Conservation (phyloP, 495 filamentous ascomycete species). For the Penicillium canescens region DNA sequence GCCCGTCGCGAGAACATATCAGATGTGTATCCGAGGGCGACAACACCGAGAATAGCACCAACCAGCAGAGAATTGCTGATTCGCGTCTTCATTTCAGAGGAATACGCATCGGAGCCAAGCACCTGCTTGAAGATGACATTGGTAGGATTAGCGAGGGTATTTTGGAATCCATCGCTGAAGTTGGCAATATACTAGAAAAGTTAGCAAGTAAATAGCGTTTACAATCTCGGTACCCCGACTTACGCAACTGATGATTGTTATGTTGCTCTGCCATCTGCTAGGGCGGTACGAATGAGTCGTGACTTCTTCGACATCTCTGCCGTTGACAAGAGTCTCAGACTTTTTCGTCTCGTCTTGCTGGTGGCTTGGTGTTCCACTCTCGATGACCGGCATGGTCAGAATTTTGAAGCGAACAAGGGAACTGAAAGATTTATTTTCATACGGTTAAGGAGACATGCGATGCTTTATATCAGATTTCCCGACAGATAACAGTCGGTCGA, state of each 20-base stretch:
- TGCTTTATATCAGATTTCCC: background rate
- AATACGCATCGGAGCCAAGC: slow-evolving; percentile 24
- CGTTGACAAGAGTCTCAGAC: background rate
- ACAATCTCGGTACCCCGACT: background rate
- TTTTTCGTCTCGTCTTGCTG: background rate
- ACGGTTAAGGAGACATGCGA: background rate
- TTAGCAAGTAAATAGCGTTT: background rate
- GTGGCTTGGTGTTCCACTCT: background rate
- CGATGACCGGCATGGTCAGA: background rate
- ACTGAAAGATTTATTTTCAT: too few relatives aligned
- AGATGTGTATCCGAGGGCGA: slow-evolving; percentile 31
- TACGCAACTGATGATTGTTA: slow-evolving; percentile 31
- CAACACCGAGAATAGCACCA: slow-evolving; percentile 37
- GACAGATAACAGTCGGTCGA: background rate
- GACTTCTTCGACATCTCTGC: background rate
- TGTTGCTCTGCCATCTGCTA: slow-evolving; percentile 25
- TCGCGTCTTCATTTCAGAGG: slow-evolving; percentile 36
- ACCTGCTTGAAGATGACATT: slow-evolving; percentile 41
- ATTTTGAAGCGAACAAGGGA: background rate
- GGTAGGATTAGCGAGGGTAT: slow-evolving; percentile 33
- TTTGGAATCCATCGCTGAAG: slow-evolving; percentile 40
- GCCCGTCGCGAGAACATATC: slow-evolving; percentile 34
- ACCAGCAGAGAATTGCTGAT: slow-evolving; percentile 36
- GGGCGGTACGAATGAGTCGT: slow-evolving; percentile 11
- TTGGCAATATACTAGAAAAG: slow-evolving; percentile 34